A percentile compares a stretch with the other conserved stretches of the same genome.
Conservation (phyloP, 2,329 filamentous ascomycete species). For the Fusarium sp. region DNA sequence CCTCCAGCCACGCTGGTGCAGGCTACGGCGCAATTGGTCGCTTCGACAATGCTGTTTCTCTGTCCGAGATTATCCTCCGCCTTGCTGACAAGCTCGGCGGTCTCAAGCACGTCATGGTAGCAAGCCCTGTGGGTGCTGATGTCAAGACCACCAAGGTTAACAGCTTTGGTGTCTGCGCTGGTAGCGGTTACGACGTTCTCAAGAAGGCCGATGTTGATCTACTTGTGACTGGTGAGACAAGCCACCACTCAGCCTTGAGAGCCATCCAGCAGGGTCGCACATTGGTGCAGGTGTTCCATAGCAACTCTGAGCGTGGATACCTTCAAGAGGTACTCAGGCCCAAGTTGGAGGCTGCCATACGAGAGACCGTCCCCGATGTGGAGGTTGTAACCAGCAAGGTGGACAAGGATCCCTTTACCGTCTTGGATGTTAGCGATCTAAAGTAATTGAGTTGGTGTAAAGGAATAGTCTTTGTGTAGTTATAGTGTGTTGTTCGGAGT, state of each 20-base stretch:
- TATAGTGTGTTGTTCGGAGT: not conserved
- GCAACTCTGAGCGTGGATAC: conserved; percentile 90
- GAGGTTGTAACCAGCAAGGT: conserved; percentile 79
- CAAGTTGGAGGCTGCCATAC: conserved; percentile 70
- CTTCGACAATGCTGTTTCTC: conserved; percentile 53
- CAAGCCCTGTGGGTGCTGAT: conserved; percentile 61
- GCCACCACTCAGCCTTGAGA: conserved; percentile 89
- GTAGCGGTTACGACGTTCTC: conserved; percentile 84
- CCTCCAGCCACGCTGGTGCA: conserved; percentile 58
- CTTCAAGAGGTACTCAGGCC: conserved; percentile 76
- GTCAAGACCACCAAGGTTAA: conserved; percentile 60
- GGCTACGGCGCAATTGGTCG: conserved; percentile 66
- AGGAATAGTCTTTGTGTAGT: not conserved
- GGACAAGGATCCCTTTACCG: conserved; percentile 89
- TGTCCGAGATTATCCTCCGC: conserved; percentile 59
- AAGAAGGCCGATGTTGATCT: conserved; percentile 78
- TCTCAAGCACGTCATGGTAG: conserved; percentile 65
- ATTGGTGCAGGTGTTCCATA: conserved; percentile 89
- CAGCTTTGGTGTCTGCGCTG: conserved; percentile 87
- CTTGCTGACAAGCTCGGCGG: conserved; percentile 76
- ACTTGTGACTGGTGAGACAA: conserved; percentile 91
- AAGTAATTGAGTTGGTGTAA: conserved; percentile 22
- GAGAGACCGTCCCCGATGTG: conserved; percentile 60
- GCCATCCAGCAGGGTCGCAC: conserved; percentile 85
- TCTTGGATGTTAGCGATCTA: conserved; percentile 66